These are phyloP conservation scores for Erodium chrysanthum DNA, from an alignment of 441 rosid species.

Conservation along the genomic window DNA sequence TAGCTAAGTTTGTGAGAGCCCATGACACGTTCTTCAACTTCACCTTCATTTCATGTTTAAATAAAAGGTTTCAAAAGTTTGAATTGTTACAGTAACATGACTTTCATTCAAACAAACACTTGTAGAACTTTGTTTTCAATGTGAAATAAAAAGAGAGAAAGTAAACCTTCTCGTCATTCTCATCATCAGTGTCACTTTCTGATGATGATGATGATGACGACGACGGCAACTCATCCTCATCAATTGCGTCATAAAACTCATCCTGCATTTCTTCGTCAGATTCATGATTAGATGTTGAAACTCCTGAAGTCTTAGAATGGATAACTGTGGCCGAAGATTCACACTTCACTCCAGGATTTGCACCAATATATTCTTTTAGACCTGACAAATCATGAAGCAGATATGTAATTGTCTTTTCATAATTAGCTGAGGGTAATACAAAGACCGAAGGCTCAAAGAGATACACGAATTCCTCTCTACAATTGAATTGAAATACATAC, in stretches of 20 bases:
- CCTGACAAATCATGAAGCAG: slow-evolving; percentile 41
- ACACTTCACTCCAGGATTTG: slow-evolving; percentile 68
- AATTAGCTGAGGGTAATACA: not conserved
- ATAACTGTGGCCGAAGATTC: slow-evolving; percentile 42
- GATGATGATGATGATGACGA: slow-evolving; percentile 50
- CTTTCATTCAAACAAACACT: not conserved
- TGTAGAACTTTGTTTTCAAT: slow-evolving; percentile 9
- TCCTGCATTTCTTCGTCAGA: slow-evolving; percentile 59
- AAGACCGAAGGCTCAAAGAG: not conserved
- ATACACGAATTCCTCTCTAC: not conserved
- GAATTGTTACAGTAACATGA: slow-evolving; percentile 5
- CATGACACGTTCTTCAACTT: slow-evolving; percentile 81
- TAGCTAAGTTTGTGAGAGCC: slow-evolving; percentile 71
- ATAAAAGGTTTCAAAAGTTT: slow-evolving; percentile 23
- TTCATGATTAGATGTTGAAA: slow-evolving; percentile 35
- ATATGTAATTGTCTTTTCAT: slow-evolving; percentile 10
- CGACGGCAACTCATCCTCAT: slow-evolving; percentile 24
- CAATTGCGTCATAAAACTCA: slow-evolving; percentile 89
- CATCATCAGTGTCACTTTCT: slow-evolving; percentile 51
- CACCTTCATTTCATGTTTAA: slow-evolving; percentile 47
- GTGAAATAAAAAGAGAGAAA: slow-evolving; percentile 14
- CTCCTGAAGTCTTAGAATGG: slow-evolving; percentile 46
- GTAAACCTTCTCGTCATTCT: slow-evolving; percentile 34
- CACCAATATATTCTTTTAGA: slow-evolving; percentile 86
- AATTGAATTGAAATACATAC: not conserved